Conservation (phyloP, 2,329 filamentous ascomycete species). For the Apiospora hydei region DNA sequence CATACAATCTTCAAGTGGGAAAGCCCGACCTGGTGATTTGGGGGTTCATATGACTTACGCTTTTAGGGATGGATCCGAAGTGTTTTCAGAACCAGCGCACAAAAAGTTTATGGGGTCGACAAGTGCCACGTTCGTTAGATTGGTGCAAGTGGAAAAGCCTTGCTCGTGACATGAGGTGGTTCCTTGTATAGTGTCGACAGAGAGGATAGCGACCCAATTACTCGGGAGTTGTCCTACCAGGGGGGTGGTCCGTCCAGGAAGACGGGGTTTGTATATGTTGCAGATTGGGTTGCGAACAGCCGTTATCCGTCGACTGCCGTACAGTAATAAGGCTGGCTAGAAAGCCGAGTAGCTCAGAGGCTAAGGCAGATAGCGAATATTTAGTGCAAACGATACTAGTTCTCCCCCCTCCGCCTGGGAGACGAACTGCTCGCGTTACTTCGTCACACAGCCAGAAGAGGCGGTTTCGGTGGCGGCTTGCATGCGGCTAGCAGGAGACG, state of each 20-base stretch:
- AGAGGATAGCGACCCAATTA: not conserved
- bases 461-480: not conserved
- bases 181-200: not conserved
- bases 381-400: slow-evolving; percentile 7
- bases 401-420: not conserved
- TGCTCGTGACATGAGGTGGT: not conserved
- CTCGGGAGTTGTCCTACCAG: slow-evolving; percentile 2
- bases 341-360: not conserved
- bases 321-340: not conserved
- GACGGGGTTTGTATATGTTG: slow-evolving; percentile 16
- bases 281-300: slow-evolving; percentile 6
- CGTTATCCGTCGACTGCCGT: not conserved
- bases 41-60: slow-evolving; percentile 7
- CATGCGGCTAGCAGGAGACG: not conserved
- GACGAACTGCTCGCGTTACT: not conserved
- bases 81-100: not conserved
- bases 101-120: not conserved
- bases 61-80: not conserved
- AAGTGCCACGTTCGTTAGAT: not conserved
- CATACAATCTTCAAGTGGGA: not conserved
- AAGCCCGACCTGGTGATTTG: not conserved
- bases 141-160: not conserved
- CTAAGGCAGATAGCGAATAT: not conserved
- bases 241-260: not conserved
- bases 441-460: not conserved